Conservation (phyloP, 108 stramenopile genomes). For the Aureococcus anophagefferens region DNA sequence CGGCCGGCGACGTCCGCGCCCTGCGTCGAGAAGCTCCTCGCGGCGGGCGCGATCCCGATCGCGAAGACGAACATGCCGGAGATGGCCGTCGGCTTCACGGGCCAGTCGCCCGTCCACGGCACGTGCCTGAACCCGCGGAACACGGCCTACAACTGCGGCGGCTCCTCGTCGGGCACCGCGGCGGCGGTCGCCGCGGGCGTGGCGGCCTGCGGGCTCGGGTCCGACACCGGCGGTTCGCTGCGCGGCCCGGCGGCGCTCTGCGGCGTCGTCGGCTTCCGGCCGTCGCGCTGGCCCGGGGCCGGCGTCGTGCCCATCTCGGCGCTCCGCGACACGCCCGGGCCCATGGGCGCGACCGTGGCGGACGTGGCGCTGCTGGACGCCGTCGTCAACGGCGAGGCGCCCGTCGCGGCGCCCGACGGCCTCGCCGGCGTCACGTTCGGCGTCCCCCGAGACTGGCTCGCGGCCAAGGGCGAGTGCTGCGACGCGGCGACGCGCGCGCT, state of each 20-base stretch:
- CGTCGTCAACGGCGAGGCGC: slow-evolving; percentile 7
- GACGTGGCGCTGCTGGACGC: slow-evolving; percentile 14
- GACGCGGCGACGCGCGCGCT: no score
- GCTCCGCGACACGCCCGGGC: slow-evolving; percentile 82
- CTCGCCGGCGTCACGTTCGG: no score
- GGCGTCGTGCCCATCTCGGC: slow-evolving; percentile 89
- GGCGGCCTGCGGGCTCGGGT: slow-evolving; percentile 71
- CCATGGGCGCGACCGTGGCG: slow-evolving; percentile 49
- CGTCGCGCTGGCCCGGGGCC: slow-evolving; percentile 66
- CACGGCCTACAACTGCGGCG: slow-evolving; percentile 50
- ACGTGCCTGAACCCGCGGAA: neutral
- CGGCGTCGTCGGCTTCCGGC: slow-evolving; percentile 86
- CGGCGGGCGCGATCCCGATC: slow-evolving; percentile 65
- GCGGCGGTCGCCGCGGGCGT: slow-evolving; percentile 78
- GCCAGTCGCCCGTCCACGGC: neutral
- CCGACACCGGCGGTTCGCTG: slow-evolving; percentile 93
- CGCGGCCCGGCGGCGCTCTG: slow-evolving; percentile 91
- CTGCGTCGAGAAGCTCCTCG: slow-evolving; percentile 47
- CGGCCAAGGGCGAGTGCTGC: no score
- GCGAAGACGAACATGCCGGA: slow-evolving; percentile 93
- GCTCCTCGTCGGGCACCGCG: slow-evolving; percentile 79
- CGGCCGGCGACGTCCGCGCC: slow-evolving; percentile 62
- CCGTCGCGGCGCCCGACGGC: no score
- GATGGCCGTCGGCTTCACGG: slow-evolving; percentile 78
- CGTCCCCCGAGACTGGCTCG: no score